phyloP scores from a whole-genome alignment of 2,329 filamentous ascomycete species.

The Botrytis squamosa region DNA sequence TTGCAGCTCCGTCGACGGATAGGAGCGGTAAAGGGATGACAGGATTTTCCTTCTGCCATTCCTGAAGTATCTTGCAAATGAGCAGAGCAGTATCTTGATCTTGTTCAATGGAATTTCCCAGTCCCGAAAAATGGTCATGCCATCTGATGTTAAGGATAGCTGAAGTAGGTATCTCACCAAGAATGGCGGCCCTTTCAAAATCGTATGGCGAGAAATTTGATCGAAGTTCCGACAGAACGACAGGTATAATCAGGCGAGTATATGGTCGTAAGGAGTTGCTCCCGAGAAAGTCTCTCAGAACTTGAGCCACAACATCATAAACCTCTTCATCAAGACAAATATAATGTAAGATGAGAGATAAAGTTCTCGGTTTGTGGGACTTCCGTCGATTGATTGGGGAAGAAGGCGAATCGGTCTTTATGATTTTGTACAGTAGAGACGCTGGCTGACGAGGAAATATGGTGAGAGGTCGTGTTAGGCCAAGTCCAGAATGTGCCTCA shows the following conservation, averaged over 20 bases:
- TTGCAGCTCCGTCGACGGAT: constrained; percentile 29
- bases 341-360: constrained; percentile 74
- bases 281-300: constrained; percentile 44
- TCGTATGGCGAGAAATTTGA: constrained; percentile 49
- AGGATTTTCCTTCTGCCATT: constrained; percentile 32
- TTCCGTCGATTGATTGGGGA: constrained; percentile 36
- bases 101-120: constrained; percentile 42
- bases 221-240: constrained; percentile 47
- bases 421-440: constrained; percentile 77
- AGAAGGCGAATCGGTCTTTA: constrained; percentile 47
- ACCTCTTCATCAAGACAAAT: constrained; percentile 75
- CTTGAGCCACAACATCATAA: constrained; percentile 47
- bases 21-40: constrained; percentile 32
- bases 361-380: constrained; percentile 39
- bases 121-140: constrained; percentile 50
- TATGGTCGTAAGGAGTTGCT: constrained; percentile 47
- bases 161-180: constrained; percentile 51
- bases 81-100: constrained; percentile 34
- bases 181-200: constrained; percentile 55
- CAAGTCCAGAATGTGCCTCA: constrained; percentile 58
- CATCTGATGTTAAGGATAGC: constrained; percentile 50
- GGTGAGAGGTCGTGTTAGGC: constrained; percentile 53
- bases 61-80: constrained; percentile 32
- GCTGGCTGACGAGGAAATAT: constrained; percentile 82
- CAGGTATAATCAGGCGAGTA: constrained; percentile 47